Evolutionary conservation across 1,139 yeast species (phyloP).

Genomic region (Kluyveromyces marxianus): DNA sequence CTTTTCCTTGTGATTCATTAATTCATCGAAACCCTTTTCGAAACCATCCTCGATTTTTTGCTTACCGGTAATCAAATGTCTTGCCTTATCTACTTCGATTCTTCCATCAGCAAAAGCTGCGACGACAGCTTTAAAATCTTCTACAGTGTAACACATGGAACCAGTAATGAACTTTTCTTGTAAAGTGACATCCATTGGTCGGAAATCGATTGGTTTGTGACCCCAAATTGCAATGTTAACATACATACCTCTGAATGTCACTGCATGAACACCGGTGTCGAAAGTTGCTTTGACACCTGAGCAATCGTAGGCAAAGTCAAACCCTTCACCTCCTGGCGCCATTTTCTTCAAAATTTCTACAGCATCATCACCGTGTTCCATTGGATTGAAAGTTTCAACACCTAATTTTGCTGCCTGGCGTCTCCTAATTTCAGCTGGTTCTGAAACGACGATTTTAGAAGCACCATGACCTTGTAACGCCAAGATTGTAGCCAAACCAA

Average conservation of each 20-base stretch:
- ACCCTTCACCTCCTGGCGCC: conserved; percentile 46
- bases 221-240: conserved; percentile 61
- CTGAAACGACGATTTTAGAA: conserved; percentile 47
- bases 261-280: conserved; percentile 42
- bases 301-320: conserved; percentile 52
- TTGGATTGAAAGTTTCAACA: conserved; percentile 45
- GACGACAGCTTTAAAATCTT: conserved; percentile 45
- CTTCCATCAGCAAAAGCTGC: conserved; percentile 37
- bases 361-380: conserved; percentile 32
- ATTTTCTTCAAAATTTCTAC: conserved; percentile 33
- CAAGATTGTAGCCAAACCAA: conserved; percentile 49
- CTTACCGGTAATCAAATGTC: conserved; percentile 38
- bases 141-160: conserved; percentile 42
- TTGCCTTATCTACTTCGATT: conserved; percentile 36
- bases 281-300: conserved; percentile 54
- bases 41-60: conserved; percentile 39
- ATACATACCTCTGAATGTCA: conserved; percentile 53
- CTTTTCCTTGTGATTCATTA: conserved; percentile 40
- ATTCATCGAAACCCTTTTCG: conserved; percentile 38
- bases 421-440: conserved; percentile 51
- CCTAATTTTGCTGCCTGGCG: conserved; percentile 45
- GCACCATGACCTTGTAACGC: conserved; percentile 53
- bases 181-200: conserved; percentile 42
- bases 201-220: conserved; percentile 38
- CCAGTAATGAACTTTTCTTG: conserved; percentile 43